phyloP scores from a whole-genome alignment of 208 protist genomes.

The Trypanosomatidae sp. region DNA sequence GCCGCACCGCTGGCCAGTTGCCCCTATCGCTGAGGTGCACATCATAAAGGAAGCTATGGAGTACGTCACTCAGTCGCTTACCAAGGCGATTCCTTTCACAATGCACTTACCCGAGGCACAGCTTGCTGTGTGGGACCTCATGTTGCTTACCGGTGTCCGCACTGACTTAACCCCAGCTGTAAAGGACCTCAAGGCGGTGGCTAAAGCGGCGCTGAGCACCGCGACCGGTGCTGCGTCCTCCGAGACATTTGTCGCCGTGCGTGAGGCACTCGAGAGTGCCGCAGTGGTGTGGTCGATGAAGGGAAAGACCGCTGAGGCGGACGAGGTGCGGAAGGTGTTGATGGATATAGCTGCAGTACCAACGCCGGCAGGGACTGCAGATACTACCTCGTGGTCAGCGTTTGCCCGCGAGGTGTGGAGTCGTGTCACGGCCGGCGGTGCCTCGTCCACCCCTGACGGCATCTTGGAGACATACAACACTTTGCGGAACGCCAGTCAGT shows the following conservation, averaged over 20 bases:
- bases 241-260: slow-evolving; percentile 5
- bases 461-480: not conserved
- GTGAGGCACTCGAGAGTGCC: slow-evolving; percentile 24
- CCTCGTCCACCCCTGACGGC: not conserved
- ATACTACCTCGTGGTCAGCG: slow-evolving; percentile 17
- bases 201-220: not conserved
- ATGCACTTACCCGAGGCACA: slow-evolving; percentile 12
- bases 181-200: slow-evolving; percentile 11
- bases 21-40: slow-evolving; percentile 15
- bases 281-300: slow-evolving; percentile 21
- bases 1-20: slow-evolving; percentile 20
- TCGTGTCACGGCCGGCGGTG: not conserved
- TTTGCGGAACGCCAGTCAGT: slow-evolving; percentile 7
- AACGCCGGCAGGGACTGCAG: not conserved
- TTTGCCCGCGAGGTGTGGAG: slow-evolving; percentile 15
- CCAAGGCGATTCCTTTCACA: slow-evolving; percentile 7
- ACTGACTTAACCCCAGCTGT: not conserved
- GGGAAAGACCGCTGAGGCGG: slow-evolving; percentile 7
- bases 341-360: not conserved
- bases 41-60: slow-evolving; percentile 21
- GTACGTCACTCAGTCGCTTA: slow-evolving; percentile 13
- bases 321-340: slow-evolving; percentile 10
- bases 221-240: not conserved
- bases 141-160: slow-evolving; percentile 6
- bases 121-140: slow-evolving; percentile 16